phyloP scores from a whole-genome alignment of 108 stramenopile species.

The Nitzschia sp. region DNA sequence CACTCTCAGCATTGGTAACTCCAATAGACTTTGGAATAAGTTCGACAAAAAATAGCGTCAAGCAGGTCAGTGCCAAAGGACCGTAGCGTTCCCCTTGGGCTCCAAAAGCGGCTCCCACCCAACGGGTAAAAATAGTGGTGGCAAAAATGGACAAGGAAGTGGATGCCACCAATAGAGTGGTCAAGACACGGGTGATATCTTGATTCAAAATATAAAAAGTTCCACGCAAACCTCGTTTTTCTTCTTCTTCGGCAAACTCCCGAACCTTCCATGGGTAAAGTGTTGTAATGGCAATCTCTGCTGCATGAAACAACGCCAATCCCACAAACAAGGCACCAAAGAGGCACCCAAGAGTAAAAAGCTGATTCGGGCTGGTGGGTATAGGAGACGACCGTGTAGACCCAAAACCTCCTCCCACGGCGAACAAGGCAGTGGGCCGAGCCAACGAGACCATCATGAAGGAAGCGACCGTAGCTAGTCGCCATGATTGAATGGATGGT shows the following conservation, averaged over 20 bases:
- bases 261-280: constrained; percentile 95
- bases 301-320: constrained; percentile 83
- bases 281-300: constrained; percentile 96
- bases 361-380: constrained; percentile 32
- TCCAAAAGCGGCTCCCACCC: constrained; percentile 82
- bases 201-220: constrained; percentile 87
- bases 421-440: constrained; percentile 21
- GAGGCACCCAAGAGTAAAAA: constrained; percentile 33
- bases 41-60: constrained; percentile 96
- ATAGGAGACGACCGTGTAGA: neutral
- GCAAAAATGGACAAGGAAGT: constrained; percentile 86
- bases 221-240: constrained; percentile 63
- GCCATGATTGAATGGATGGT: neutral
- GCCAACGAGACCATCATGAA: constrained; percentile 3
- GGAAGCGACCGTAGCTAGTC: constrained; percentile 11
- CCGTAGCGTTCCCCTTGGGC: constrained; percentile 80
- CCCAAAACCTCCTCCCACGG: constrained; percentile 34
- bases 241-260: constrained; percentile 96
- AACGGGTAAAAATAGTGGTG: constrained; percentile 84
- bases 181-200: constrained; percentile 93
- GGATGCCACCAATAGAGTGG: constrained; percentile 91
- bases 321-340: constrained; percentile 60
- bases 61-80: constrained; percentile 78
- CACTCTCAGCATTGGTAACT: constrained; percentile 91
- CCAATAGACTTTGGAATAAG: constrained; percentile 93